Conservation (phyloP, 108 stramenopile species). For the Cyclotella cryptica region DNA sequence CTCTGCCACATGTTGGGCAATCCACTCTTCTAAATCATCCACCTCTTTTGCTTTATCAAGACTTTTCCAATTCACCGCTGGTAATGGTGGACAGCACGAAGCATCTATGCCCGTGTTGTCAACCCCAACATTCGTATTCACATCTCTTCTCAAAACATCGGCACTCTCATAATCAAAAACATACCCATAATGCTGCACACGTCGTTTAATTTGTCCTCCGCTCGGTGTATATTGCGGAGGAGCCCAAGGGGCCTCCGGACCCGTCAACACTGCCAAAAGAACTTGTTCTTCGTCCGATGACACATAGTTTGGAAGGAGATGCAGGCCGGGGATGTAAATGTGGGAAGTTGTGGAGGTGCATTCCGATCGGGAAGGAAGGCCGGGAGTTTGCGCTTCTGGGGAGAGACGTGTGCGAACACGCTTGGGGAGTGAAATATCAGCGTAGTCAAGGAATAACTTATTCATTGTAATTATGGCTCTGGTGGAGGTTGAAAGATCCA, state of each 20-base stretch:
- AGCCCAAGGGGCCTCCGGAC: constrained; percentile 90
- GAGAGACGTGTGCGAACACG: constrained; percentile 3
- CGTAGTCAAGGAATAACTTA: constrained; percentile 80
- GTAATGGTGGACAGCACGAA: constrained; percentile 30
- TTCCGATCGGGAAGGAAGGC: constrained; percentile 72
- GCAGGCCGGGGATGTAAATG: constrained; percentile 72
- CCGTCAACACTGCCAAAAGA: constrained; percentile 74
- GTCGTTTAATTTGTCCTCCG: constrained; percentile 70
- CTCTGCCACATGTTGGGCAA: constrained; percentile 40
- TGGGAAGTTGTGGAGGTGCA: constrained; percentile 81
- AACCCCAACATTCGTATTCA: constrained; percentile 6
- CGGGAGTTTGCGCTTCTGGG: constrained; percentile 33
- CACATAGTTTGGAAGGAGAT: constrained; percentile 66
- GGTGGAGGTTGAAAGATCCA: too few relatives aligned
- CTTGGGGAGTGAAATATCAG: constrained; percentile 59
- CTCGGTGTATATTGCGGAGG: constrained; percentile 69
- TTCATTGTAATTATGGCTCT: constrained; percentile 1
- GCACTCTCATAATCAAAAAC: constrained; percentile 92
- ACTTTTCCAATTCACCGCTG: constrained; percentile 15
- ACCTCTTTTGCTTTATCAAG: constrained; percentile 29
- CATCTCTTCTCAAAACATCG: constrained; percentile 73
- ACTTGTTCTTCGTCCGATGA: constrained; percentile 69
- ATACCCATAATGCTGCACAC: constrained; percentile 93
- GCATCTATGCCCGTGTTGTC: neutral
- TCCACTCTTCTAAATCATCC: constrained; percentile 55